Evolutionary conservation across 345 rosid genomes (phyloP).

Genomic region (Lagerstroemia speciosa): DNA sequence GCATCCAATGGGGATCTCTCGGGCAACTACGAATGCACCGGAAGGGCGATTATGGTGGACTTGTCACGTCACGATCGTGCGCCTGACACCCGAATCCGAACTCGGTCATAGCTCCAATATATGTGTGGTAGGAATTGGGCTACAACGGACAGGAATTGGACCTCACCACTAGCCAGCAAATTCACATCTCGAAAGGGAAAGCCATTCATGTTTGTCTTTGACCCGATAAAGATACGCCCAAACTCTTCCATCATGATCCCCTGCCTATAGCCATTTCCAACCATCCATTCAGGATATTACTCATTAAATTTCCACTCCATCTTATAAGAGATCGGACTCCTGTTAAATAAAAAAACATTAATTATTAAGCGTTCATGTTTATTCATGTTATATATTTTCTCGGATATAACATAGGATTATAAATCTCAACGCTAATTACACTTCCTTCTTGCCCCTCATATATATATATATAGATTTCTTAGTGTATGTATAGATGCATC

Average conservation of each 20-base stretch:
- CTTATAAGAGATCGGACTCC: too few species aligned
- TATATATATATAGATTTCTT: too few species aligned
- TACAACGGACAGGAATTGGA: background rate
- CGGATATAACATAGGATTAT: too few species aligned
- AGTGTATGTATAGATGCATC: too few species aligned
- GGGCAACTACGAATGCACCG: too few species aligned
- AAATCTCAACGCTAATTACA: too few species aligned
- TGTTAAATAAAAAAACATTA: too few species aligned
- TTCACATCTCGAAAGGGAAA: slow-evolving; percentile 1
- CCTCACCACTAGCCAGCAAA: slow-evolving; percentile 1
- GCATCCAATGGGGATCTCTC: too few species aligned
- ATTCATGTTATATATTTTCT: too few species aligned
- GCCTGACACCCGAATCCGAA: background rate
- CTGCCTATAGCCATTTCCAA: background rate
- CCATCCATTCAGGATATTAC: background rate
- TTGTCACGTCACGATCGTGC: background rate
- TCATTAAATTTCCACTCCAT: background rate
- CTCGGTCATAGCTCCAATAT: background rate
- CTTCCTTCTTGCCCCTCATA: too few species aligned
- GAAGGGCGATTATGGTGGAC: too few species aligned
- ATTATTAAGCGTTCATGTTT: too few species aligned
- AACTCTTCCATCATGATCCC: background rate
- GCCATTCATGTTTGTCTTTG: slow-evolving; percentile 3
- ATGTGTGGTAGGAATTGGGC: background rate
- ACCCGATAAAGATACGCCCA: background rate